Evolutionary conservation across 1,284 basidiomycete species (phyloP).

Genomic region (Cutaneotrichosporon curvatum): DNA sequence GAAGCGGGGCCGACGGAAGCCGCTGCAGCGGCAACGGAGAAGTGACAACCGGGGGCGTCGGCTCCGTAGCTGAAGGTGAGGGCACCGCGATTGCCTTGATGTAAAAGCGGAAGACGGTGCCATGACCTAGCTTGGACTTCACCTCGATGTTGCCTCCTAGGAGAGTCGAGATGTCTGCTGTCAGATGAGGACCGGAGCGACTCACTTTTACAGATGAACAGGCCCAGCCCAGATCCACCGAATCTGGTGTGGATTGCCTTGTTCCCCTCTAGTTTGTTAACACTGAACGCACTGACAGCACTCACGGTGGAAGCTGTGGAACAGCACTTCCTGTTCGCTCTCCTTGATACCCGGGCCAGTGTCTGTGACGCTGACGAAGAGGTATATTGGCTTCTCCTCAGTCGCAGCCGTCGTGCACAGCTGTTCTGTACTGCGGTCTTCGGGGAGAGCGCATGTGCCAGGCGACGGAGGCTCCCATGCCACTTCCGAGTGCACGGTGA

Average conservation of each 20-base stretch:
- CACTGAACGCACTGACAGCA: conserved; percentile 17
- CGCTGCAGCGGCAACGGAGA: no score
- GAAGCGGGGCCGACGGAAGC: not conserved
- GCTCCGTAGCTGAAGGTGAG: no score
- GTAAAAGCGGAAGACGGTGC: conserved; percentile 47
- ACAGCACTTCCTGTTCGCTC: conserved; percentile 21
- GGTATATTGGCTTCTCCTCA: conserved; percentile 13
- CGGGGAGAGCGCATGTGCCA: conserved; percentile 9
- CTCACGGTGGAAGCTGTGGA: conserved; percentile 20
- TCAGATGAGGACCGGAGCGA: conserved; percentile 12
- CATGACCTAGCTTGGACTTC: conserved; percentile 21
- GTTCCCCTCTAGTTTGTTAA: conserved; percentile 16
- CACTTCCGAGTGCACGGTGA: conserved; percentile 27
- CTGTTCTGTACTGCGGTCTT: not conserved
- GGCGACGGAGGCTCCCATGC: conserved; percentile 12
- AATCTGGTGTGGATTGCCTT: conserved; percentile 27
- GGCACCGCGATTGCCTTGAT: conserved; percentile 16
- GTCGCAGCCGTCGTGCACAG: not conserved
- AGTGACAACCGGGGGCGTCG: no score
- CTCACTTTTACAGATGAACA: conserved; percentile 31
- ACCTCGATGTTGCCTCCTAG: conserved; percentile 33
- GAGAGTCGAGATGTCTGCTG: conserved; percentile 8
- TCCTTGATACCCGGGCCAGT: conserved; percentile 29
- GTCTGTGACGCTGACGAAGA: conserved; percentile 25
- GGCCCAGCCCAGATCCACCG: conserved; percentile 32